Conservation (phyloP, 2,329 filamentous ascomycete species). For the Penicillium sp. region DNA sequence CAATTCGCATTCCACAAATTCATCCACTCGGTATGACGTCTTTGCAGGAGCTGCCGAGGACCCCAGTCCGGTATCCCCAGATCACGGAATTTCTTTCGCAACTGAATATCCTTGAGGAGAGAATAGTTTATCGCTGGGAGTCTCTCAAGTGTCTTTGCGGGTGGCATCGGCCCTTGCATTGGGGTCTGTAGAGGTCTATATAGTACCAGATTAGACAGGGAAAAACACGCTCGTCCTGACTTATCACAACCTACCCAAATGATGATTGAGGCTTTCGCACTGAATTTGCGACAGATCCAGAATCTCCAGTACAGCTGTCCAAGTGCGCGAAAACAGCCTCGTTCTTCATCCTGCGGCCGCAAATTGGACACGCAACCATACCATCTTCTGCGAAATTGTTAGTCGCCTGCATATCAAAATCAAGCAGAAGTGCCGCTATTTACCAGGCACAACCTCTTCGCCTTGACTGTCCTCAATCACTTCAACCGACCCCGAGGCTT, state of each 20-base stretch:
- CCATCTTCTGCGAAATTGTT: constrained; percentile 56
- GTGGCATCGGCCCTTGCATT: constrained; percentile 12
- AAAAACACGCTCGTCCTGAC: neutral
- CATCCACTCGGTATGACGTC: constrained; percentile 84
- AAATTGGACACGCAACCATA: constrained; percentile 78
- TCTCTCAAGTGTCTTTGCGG: constrained; percentile 50
- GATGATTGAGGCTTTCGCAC: constrained; percentile 13
- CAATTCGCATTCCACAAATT: constrained; percentile 97
- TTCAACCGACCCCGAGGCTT: constrained; percentile 16
- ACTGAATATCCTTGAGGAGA: constrained; percentile 68
- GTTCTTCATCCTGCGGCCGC: constrained; percentile 70
- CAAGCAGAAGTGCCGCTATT: constrained; percentile 1
- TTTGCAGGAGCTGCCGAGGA: constrained; percentile 62
- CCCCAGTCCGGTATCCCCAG: constrained; percentile 71
- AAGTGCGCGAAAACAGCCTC: constrained; percentile 73
- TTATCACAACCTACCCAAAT: constrained; percentile 23
- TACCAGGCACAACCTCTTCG: constrained; percentile 35
- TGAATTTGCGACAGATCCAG: neutral
- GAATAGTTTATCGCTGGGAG: constrained; percentile 80
- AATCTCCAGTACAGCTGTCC: constrained; percentile 54
- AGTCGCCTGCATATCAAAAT: constrained; percentile 11
- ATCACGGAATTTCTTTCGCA: constrained; percentile 76
- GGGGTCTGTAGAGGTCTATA: constrained; percentile 20
- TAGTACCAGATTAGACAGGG: constrained; percentile 14
- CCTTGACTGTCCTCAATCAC: constrained; percentile 39